These are phyloP conservation scores for Pseudogymnoascus destructans DNA, from an alignment of 2,329 filamentous ascomycete genomes.

Conservation along the genomic window DNA sequence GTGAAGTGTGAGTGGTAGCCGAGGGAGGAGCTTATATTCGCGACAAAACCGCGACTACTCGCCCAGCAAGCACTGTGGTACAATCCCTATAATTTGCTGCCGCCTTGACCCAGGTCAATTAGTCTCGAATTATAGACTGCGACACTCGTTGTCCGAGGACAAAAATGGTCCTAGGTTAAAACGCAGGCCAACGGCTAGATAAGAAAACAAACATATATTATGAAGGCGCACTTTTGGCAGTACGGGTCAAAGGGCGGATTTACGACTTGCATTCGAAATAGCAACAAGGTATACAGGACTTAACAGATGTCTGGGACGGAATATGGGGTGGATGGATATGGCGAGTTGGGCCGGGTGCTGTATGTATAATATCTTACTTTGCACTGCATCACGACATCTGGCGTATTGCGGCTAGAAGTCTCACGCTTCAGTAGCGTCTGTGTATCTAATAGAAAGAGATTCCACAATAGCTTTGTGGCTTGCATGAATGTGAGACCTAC, in stretches of 20 bases:
- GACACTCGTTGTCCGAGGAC: neutral
- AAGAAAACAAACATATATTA: neutral
- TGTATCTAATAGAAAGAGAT: neutral
- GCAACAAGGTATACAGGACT: neutral
- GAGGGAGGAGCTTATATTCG: neutral
- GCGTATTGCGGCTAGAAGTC: neutral
- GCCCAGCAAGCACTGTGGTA: neutral
- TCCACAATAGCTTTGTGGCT: neutral
- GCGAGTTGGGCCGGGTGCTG: neutral
- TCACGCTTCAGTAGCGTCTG: neutral
- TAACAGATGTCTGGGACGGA: neutral
- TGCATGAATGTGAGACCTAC: slow-evolving; percentile 1
- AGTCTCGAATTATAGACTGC: neutral
- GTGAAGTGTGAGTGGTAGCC: neutral
- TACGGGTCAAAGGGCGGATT: neutral
- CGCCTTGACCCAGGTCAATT: neutral
- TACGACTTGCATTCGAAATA: neutral
- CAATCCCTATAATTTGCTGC: neutral
- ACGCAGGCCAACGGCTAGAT: neutral
- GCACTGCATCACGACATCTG: neutral
- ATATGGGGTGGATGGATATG: neutral
- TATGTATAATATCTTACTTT: neutral
- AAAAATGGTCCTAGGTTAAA: neutral
- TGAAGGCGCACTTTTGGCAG: neutral
- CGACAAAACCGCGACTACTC: neutral